Base-by-base conservation (phyloP, 1,139 yeast genomes). In the Torulaspora pretoriensis region DNA sequence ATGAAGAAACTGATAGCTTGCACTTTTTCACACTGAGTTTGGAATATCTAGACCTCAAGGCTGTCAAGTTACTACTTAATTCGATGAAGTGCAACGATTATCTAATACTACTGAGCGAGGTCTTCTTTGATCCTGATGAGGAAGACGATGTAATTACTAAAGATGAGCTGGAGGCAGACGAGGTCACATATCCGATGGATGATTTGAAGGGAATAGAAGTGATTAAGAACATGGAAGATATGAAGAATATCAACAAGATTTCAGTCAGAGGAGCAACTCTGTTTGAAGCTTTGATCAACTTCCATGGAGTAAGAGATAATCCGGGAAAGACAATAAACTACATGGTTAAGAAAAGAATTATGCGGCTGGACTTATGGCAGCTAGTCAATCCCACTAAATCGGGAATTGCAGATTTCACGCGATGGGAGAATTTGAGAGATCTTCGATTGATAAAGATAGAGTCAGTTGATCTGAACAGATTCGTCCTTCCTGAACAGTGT, bases 271-370 rank as follows among this genome's bases (percentile, higher is more conserved):
- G 61, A 4, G 52, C 51, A 19, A 26, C 27, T 3, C 30, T 61
- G 14, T 60, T 51, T 42, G 60, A 55, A 32, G 40, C 53, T 10
- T 14, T 61, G 30, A 49, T 61, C 6, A 61, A 61, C 46, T 49
- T 54, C n/a, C 63, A 59, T 37, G 66, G 66, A 6, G 49, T 51
- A 3, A 48, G 64, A 36, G 64, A 59, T 38, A 55, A 59, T 35
- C 60, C 64, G 6, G 63, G 63, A 2, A 52, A 51, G 25, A 53
- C 59, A 2, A 55, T 61, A 2, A 53, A 49, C 19, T 59, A 58
- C 33, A 27, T 52, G 5, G 54, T 55, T 8, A 55, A 55, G 41
- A 52, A 52, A 29, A 48, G 57, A 32, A 51, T 60, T 2, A 32
- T 39, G 22, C 42, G 39, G 10, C 38, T 63, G 9, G 43, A 47